phyloP scores from a whole-genome alignment of 2,329 filamentous ascomycete genomes.

The Microsporum audouinii region DNA sequence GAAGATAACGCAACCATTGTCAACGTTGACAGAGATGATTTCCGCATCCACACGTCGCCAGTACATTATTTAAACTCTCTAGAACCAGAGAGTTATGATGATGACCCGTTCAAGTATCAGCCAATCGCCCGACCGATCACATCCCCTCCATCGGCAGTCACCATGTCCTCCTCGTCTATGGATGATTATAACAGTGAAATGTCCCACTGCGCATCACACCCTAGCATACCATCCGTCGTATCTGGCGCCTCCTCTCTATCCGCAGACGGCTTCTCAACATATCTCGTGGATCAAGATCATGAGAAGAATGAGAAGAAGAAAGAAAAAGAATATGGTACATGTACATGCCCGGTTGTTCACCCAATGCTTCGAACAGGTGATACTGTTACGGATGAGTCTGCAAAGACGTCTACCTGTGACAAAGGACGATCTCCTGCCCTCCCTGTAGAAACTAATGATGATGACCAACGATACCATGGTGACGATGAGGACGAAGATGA shows the following conservation, averaged over 20 bases:
- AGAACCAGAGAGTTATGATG: neutral
- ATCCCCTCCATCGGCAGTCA: constrained; percentile 35
- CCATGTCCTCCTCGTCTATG: constrained; percentile 37
- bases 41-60: neutral
- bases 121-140: constrained; percentile 10
- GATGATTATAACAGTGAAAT: constrained; percentile 37
- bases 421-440: neutral
- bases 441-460: constrained; percentile 18
- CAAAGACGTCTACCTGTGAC: neutral
- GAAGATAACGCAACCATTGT: constrained; percentile 12
- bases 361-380: constrained; percentile 33
- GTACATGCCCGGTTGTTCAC: constrained; percentile 19
- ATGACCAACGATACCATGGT: constrained; percentile 31
- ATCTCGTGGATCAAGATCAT: constrained; percentile 12
- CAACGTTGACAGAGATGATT: constrained; percentile 11
- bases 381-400: constrained; percentile 26
- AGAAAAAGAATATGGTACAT: constrained; percentile 11
- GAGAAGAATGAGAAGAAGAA: constrained; percentile 19
- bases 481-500: constrained; percentile 31
- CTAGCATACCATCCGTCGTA: constrained; percentile 36
- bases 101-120: neutral
- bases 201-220: constrained; percentile 38
- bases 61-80: neutral
- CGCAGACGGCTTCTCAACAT: constrained; percentile 24
- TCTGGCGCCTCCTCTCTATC: constrained; percentile 38